These are phyloP conservation scores for Suillus clintonianus DNA, from an alignment of 768 basidiomycete genomes.

Conservation along the genomic window DNA sequence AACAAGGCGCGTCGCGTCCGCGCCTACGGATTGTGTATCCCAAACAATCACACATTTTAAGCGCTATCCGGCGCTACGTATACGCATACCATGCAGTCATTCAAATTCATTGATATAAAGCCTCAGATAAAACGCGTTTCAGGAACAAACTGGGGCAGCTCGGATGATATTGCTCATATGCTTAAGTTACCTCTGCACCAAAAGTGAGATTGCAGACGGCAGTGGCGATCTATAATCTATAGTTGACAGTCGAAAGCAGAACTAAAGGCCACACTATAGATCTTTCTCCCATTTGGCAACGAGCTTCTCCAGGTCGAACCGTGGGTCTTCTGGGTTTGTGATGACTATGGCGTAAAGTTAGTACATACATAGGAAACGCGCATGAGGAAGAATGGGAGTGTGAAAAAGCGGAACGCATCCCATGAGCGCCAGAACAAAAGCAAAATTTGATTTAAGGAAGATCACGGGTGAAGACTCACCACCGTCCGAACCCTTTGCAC, in stretches of 20 bases:
- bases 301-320: conserved; percentile 94
- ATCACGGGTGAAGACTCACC: conserved; percentile 46
- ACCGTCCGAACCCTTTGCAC: conserved; percentile 45
- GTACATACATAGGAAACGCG: background rate
- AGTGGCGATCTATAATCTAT: conserved; percentile 26
- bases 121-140: background rate
- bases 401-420: background rate
- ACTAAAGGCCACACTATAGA: conserved; percentile 46
- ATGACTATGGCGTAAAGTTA: conserved; percentile 57
- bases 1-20: conserved; percentile 27
- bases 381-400: background rate
- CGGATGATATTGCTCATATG: background rate
- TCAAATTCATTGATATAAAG: background rate
- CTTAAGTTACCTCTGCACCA: background rate
- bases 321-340: conserved; percentile 92
- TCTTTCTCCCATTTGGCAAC: conserved; percentile 74
- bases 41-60: background rate
- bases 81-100: no score
- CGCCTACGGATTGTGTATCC: background rate
- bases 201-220: conserved; percentile 4
- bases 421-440: background rate
- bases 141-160: background rate
- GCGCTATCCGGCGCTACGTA: background rate
- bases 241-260: conserved; percentile 19
- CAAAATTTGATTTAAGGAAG: background rate